Evolutionary conservation across 805 yeast species (phyloP), one percentile per base, ranked within the genome.

Genomic region (Isabelozyma pseudorhagii): DNA sequence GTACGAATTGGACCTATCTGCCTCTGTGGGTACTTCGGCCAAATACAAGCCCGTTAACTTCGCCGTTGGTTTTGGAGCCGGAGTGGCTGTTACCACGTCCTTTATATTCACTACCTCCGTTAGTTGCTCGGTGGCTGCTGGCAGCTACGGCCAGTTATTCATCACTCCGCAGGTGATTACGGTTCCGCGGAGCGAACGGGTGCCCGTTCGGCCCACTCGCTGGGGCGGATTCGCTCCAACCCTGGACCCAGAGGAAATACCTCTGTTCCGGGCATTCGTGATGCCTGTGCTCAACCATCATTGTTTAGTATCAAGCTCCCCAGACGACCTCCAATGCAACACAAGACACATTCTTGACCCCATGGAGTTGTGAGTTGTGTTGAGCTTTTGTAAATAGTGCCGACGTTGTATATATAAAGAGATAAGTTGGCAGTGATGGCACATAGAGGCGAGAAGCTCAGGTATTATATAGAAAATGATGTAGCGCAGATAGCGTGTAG

Each of bases 81-180:
- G 54, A 1, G 5, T 51, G 6, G 38, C 41, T 34, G 52, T 54
- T 2, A 47, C 49, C 11, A 40, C 53, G 3, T 44, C 48, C 10
- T 48, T 42, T 13, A 28, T 51, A 8, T 54, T 15, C 42, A 13
- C 47, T 3, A 50, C 51, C 3, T 15, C 50, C 14, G 50, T 46
- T n/a, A 47, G 49, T 18, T 60, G 64, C 46, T 40, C 45, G 28
- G 47, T 52, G n/a, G 53, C 40, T 8, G 40, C 46, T 15, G 61
- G 61, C 7, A 48, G 53, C 38, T 48, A 46, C 44, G 62, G 57
- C 1, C 58, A 57, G 38, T 8, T 59, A 14, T 52, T 50, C 40
- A 50, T 59, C n/a, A 48, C 48, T 36, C 56, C 60, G 4, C 49
- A 42, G 29, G 28, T 49, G 11, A 51, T 51, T 4, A 52, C 47